Evolutionary conservation across 75 land plant genomes (phyloP).

Genomic region (Picea sitchensis): DNA sequence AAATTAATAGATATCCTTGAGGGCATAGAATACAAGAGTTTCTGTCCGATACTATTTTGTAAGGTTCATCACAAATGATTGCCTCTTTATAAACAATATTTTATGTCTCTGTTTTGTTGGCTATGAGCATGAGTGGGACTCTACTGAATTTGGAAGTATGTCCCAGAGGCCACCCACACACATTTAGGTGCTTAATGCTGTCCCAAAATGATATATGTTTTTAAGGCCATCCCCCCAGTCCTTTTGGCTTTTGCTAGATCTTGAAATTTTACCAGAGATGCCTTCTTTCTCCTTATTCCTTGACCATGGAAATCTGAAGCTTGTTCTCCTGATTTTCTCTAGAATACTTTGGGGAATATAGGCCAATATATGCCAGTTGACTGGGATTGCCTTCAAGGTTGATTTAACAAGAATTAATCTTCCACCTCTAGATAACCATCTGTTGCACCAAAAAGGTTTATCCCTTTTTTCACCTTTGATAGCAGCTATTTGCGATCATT

Average conservation of each 20-base stretch:
- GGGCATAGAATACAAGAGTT: background rate
- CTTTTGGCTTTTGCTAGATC: background rate
- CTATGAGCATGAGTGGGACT: background rate
- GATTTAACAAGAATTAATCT: no score
- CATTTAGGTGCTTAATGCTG: background rate
- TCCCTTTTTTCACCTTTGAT: no score
- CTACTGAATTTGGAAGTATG: background rate
- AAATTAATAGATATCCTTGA: background rate
- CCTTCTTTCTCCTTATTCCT: background rate
- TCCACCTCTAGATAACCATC: no score
- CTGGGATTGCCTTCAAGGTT: no score
- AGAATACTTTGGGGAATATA: background rate
- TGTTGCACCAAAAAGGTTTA: no score
- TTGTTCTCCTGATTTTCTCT: background rate
- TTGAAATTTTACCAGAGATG: background rate
- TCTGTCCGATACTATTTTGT: background rate
- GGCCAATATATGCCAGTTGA: no score
- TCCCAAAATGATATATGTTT: background rate
- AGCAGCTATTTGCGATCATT: no score
- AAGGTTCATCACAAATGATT: background rate
- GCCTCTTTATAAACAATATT: background rate
- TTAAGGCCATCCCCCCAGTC: background rate
- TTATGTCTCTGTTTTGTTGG: background rate
- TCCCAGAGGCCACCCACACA: background rate
- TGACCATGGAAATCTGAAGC: background rate